Evolutionary conservation across 2,329 filamentous ascomycete genomes (phyloP), one percentile per base, ranked within the genome.

Genomic region (Pestalotiopsis sp.): DNA sequence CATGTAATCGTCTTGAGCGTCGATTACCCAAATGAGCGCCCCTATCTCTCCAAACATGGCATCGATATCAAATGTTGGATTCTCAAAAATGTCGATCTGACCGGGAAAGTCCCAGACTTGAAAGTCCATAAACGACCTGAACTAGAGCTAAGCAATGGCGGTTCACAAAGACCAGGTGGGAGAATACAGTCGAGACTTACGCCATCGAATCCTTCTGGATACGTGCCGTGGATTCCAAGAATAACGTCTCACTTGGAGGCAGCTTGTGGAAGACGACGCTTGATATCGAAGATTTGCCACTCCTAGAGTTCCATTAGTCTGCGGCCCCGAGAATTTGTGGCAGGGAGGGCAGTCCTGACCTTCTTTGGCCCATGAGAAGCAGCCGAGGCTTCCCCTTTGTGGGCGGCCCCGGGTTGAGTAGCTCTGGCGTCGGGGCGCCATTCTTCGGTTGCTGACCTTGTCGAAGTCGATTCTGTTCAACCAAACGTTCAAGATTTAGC

Each of bases 251-350:
- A 73, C 93, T 97, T 2, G 96, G 94, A 3, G 95, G 94, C 77
- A 98, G 90, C 79, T 99, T 99, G 81, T 98, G 94, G 76, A 99
- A 98, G n/a, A 99, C 95, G 61, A 99, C 97, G 76, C 94, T 98
- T 30, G 94, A 96, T 77, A 99, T 98, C 5, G 96, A 99, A 0
- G 96, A 98, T 79, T 99, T 99, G 69, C 96, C 96, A 77, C 94
- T 98, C 83, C 96, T 99, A 72, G 24, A 35, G 3, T 14, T 22
- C 5, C 13, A 26, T 66, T 56, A 66, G 64, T 38, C 4, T n/a
- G 4, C 22, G 35, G 17, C 30, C 24, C 59, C 20, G 22, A 58
- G 4, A 30, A 10, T 44, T 11, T 13, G 5, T 44, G n/a, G 38
- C 4, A 63, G 77, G 30, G 30, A 35, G 30, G 30, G 30, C 30